These are phyloP conservation scores for Albifimbria verrucaria DNA, from an alignment of 2,329 filamentous ascomycete genomes.

Conservation along the genomic window DNA sequence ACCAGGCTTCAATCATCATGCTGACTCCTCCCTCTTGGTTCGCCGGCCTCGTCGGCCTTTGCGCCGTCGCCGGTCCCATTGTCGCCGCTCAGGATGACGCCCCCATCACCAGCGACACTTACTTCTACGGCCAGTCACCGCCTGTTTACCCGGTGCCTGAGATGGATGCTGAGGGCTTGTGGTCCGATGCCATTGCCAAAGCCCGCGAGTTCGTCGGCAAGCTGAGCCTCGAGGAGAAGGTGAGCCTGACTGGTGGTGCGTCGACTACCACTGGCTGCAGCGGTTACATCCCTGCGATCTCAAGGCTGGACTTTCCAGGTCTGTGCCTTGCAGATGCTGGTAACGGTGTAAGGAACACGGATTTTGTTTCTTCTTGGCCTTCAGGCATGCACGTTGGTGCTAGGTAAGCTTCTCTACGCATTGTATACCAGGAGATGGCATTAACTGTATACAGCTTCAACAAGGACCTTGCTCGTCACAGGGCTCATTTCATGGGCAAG, in stretches of 20 bases:
- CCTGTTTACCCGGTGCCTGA: slow-evolving; percentile 40
- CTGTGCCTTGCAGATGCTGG: slow-evolving; percentile 48
- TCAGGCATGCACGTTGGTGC: slow-evolving; percentile 46
- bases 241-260: slow-evolving; percentile 24
- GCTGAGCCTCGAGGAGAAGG: slow-evolving; percentile 66
- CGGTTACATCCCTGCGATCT: slow-evolving; percentile 50
- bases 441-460: slow-evolving; percentile 19
- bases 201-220: slow-evolving; percentile 54
- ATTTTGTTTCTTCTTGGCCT: slow-evolving; percentile 45
- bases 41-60: slow-evolving; percentile 1
- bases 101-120: slow-evolving; percentile 34
- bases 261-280: slow-evolving; percentile 23
- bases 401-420: slow-evolving; percentile 36
- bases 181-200: slow-evolving; percentile 57
- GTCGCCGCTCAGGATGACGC: not conserved
- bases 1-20: not conserved
- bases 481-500: slow-evolving; percentile 50
- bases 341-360: slow-evolving; percentile 45
- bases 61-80: not conserved
- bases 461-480: slow-evolving; percentile 44
- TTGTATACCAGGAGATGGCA: not conserved
- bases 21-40: not conserved
- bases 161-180: slow-evolving; percentile 28
- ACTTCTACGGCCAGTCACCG: slow-evolving; percentile 49
- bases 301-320: slow-evolving; percentile 41